Conservation (phyloP, 495 filamentous ascomycete species). For the Penicillium lagena region DNA sequence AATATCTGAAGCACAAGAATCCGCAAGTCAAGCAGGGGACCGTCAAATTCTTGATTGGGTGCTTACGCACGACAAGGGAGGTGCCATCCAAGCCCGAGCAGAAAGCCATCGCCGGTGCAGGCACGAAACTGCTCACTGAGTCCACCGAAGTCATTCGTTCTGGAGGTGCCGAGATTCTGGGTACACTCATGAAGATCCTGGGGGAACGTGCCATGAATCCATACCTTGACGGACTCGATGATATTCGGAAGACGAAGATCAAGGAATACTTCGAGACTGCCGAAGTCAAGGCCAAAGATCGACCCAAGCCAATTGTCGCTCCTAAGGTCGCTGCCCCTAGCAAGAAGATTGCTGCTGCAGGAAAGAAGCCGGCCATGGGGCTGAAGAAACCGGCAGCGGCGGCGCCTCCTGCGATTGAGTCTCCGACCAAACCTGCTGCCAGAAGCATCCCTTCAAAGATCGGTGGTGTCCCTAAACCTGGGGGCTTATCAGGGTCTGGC, state of each 20-base stretch:
- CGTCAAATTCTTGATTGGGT: constrained; percentile 82
- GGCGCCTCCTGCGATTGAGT: constrained; percentile 50
- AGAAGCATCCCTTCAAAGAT: constrained; percentile 57
- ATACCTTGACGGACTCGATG: constrained; percentile 90
- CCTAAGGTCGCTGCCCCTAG: constrained; percentile 44
- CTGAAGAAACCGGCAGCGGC: constrained; percentile 51
- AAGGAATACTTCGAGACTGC: constrained; percentile 92
- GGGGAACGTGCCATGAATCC: constrained; percentile 95
- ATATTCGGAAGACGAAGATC: constrained; percentile 92
- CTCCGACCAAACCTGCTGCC: constrained; percentile 52
- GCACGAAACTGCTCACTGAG: constrained; percentile 84
- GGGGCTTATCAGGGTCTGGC: constrained; percentile 54
- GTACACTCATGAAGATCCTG: constrained; percentile 97
- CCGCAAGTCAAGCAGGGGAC: constrained; percentile 95
- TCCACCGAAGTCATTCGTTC: constrained; percentile 77
- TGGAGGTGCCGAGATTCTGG: constrained; percentile 84
- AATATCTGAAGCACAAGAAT: constrained; percentile 88
- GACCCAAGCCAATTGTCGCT: constrained; percentile 75
- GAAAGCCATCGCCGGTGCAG: constrained; percentile 75
- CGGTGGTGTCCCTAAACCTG: constrained; percentile 58
- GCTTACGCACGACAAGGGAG: constrained; percentile 74
- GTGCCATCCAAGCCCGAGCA: constrained; percentile 79
- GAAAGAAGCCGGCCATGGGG: constrained; percentile 48
- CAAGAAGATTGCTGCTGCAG: constrained; percentile 36
- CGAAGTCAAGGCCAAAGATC: constrained; percentile 94